A percentile compares a stretch with the other conserved stretches of the same genome.
Conservation (phyloP, 371 early-diverging fungal species). For the Zychaea mexicana region DNA sequence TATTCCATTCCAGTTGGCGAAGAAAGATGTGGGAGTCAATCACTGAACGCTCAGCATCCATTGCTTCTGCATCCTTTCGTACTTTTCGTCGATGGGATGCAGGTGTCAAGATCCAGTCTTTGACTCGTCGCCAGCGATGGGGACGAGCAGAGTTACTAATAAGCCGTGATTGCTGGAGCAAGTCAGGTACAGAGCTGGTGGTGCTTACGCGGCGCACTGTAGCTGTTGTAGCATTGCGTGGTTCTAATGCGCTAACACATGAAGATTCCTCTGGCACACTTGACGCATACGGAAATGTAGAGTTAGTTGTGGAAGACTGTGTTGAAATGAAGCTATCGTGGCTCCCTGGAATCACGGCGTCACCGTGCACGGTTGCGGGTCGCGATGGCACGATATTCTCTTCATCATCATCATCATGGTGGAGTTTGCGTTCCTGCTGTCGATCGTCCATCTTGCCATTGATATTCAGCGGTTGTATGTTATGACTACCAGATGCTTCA, state of each 20-base stretch:
- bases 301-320: background rate
- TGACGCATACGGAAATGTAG: background rate
- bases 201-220: background rate
- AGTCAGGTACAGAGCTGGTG: background rate
- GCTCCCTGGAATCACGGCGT: background rate
- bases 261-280: background rate
- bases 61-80: background rate
- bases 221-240: background rate
- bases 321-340: background rate
- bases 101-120: background rate
- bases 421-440: too few species aligned
- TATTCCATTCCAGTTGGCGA: conserved; percentile 20
- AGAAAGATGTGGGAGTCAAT: background rate
- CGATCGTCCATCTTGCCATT: too few species aligned
- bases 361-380: background rate
- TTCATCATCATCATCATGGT: background rate
- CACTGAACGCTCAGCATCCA: background rate
- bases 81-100: background rate
- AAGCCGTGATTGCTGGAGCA: background rate
- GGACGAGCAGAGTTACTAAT: background rate
- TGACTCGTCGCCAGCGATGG: background rate
- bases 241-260: background rate
- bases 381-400: background rate
- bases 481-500: background rate
- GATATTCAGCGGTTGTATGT: too few species aligned